Evolutionary conservation across 2,329 filamentous ascomycete species (phyloP), one percentile per base, ranked within the genome.

Genomic region (Thermothelomyces thermophilus): DNA sequence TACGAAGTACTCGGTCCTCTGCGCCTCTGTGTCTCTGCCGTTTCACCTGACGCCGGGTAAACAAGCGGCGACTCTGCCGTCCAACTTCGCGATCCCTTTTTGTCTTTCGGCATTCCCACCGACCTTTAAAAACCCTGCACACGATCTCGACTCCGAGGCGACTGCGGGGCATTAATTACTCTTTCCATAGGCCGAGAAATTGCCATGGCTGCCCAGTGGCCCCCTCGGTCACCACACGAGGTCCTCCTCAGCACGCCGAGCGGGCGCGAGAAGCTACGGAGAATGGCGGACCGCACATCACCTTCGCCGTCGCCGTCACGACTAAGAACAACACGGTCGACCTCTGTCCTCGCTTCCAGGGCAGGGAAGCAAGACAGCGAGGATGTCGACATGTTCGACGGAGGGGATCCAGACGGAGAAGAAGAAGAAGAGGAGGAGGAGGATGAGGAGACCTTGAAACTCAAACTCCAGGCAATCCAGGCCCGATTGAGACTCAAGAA

Each of bases 381-480:
- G 2, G 64, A 58, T 35, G 66, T 64, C 30, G 49, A 44, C n/a
- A 39, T 57, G 3, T 51, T 53, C 36, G 69, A 69, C 55, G 65
- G 66, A 42, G 62, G 60, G 10, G 64, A 62, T 13, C 62, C 63
- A 22, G 76, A 82, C 9, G 81, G 84, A 0, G 84, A 87, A 3
- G 86, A 94, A 6, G 90, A 95, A 5, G 91, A 96, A 66, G 90
- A 97, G 71, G 81, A 84, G 0, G 84, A 87, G 4, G 86, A 94
- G 6, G 90, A 95, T 16, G 91, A 96, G 66, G 90, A 97, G 71
- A 94, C 83, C 1, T 70, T 97, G 30, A 82, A 94, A 63, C 71
- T 98, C 55, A 84, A 95, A 64, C 72, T 97, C 5, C 83, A 90
- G 56, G 89, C 87, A 48, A 95, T 98, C 51, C 84, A 97, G 66